Base-by-base conservation (phyloP, 2,329 filamentous ascomycete genomes). In the Hymenoscyphus repandus region DNA sequence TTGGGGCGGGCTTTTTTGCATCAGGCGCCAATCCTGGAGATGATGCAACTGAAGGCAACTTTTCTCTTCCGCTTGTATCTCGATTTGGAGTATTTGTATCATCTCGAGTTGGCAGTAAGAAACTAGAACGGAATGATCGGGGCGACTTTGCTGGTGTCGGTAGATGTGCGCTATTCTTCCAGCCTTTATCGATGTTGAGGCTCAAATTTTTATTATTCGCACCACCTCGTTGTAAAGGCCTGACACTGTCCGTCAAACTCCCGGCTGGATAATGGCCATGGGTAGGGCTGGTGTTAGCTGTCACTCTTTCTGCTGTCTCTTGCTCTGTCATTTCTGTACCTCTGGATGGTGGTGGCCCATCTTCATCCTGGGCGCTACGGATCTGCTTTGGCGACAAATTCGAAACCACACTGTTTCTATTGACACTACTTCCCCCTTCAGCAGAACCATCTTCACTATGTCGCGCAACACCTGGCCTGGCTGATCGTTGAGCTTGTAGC, bases 271-370 rank as follows among this genome's bases (percentile, higher is more conserved):
- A 69, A 54, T 82, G 74, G 5, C 79, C 80, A 30, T 76, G 72
- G 1, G 81, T 87, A 30, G 87, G 86, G 58, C 86, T 91, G 2
- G 85, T 84, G 63, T 88, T 90, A 37, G 83, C 82, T 0, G 86
- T 90, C 54, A 82, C 75, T 60, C 83, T 79, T 62, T 90, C 87
- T 42, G 80, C 78, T 6, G 81, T 77, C 54, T 88, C 84, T 50
- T 81, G 82, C 58, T 91, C 88, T 17, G 88, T 92, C 64, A 85
- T 81, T 66, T 91, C 87, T 20, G 90, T 93, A 39, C 87, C 89
- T 64, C 88, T 80, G 17, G 90, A 95, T 9, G 80, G 75, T 6
- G 88, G 86, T 20, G 81, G 69, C 44, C 72, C 68, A 45, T 83
- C 77, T 46, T 82, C 74, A 55, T 71, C 72, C 6, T 58, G 54